Evolutionary conservation across 2,329 filamentous ascomycete species (phyloP), one percentile per base, ranked within the genome.

Genomic region (Xylariaceae sp.): DNA sequence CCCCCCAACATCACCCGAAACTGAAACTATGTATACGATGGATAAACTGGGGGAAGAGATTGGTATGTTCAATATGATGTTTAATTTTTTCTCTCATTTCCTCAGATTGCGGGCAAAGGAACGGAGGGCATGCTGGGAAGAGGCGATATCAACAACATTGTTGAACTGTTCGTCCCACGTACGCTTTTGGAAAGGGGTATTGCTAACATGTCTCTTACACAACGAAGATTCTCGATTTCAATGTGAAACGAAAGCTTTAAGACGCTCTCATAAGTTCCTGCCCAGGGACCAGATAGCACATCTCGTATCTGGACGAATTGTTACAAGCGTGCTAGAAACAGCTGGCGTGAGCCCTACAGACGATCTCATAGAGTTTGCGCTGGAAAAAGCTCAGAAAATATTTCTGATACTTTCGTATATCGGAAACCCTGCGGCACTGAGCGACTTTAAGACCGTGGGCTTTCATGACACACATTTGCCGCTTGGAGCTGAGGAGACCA

Each of bases 401-500:
- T 47, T 51, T 11, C 33, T 51, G 32, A 18, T 19, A 10, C 40
- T 51, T n/a, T 17, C 44, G 18, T 15, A 11, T 19, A 47, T 19
- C 30, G 18, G 18, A n/a, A 19, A 39, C 11, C 11, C 44, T 10
- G 17, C 11, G 11, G 10, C 31, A 7, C 32, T 47, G 30, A 9
- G 14, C 11, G n/a, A 33, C 11, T 33, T 51, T 22, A 9, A 39
- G 9, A 10, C 12, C 7, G 39, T n/a, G 5, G 39, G 39, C 11
- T 36, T 51, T 33, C 44, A 42, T 14, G 48, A 51, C 27, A 43
- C 43, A 15, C 11, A 46, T 42, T 42, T 42, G 15, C 39, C 30
- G 15, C 17, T 47, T 17, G 38, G 38, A 32, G 30, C 14, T 11
- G 18, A 32, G 15, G 40, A 42, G 7, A 27, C 22, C 9, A 9